Conservation (phyloP, 345 rosid species). For the Gossypium turneri region DNA sequence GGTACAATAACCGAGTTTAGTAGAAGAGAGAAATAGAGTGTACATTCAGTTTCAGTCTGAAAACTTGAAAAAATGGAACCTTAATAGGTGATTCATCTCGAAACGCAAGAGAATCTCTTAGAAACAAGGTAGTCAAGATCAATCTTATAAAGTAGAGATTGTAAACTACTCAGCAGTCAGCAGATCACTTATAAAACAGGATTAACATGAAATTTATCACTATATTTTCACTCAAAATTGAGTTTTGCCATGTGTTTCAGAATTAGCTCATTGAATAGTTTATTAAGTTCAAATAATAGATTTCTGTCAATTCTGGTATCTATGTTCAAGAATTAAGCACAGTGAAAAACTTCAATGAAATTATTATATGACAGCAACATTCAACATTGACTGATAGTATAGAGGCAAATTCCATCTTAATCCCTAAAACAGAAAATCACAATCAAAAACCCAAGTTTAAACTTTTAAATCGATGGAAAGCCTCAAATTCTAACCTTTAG, state of each 20-base stretch:
- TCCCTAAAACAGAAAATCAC: neutral
- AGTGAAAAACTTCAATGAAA: too few species aligned
- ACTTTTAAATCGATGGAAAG: neutral
- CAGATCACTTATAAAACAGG: neutral
- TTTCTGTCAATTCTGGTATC: too few species aligned
- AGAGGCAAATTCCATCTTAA: neutral
- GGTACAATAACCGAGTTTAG: neutral
- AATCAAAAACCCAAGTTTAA: neutral
- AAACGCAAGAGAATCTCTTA: neutral
- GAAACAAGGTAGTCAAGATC: neutral
- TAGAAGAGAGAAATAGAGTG: neutral
- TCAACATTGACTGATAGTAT: neutral
- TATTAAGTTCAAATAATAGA: too few species aligned
- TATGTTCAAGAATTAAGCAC: too few species aligned
- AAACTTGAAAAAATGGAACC: neutral
- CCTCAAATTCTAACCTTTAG: neutral
- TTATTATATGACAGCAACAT: neutral
- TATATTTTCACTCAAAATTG: too few species aligned
- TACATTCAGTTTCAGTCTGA: neutral
- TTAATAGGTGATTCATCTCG: neutral
- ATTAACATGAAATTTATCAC: too few species aligned
- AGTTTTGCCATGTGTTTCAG: too few species aligned
- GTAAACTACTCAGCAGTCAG: neutral
- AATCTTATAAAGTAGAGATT: neutral
- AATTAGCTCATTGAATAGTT: too few species aligned